phyloP scores from a whole-genome alignment of 345 rosid genomes.

The Zanthoxylum bungeanum region DNA sequence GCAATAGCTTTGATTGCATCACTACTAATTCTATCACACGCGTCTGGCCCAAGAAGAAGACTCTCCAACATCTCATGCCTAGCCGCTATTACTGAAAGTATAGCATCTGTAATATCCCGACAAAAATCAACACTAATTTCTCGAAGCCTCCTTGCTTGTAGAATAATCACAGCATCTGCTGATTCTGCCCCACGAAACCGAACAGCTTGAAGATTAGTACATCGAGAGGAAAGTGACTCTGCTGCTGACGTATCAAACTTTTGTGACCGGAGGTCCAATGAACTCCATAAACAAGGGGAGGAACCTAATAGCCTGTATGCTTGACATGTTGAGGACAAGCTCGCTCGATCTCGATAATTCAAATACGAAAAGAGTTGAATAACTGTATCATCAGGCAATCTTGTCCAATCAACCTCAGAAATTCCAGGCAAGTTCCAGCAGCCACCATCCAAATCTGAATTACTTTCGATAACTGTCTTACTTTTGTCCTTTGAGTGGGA shows the following conservation, averaged over 20 bases:
- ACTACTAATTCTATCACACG: constrained; percentile 34
- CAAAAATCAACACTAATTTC: constrained; percentile 35
- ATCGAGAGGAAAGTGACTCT: constrained; percentile 21
- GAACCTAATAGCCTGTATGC: constrained; percentile 33
- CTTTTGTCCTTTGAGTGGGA: constrained; percentile 11
- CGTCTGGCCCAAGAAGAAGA: constrained; percentile 31
- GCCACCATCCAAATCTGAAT: constrained; percentile 20
- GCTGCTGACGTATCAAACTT: constrained; percentile 23
- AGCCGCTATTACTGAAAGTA: constrained; percentile 27
- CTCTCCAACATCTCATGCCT: constrained; percentile 37
- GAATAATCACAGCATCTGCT: constrained; percentile 31
- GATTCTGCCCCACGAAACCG: constrained; percentile 37
- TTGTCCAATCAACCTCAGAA: constrained; percentile 30
- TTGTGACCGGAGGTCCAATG: constrained; percentile 28
- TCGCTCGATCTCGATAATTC: constrained; percentile 35
- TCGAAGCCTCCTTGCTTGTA: constrained; percentile 29
- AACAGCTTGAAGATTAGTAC: constrained; percentile 23
- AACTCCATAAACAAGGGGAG: constrained; percentile 32
- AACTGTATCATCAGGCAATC: constrained; percentile 35
- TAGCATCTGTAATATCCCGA: constrained; percentile 31
- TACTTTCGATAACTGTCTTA: constrained; percentile 14
- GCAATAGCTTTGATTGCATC: constrained; percentile 40
- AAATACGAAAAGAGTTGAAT: constrained; percentile 28
- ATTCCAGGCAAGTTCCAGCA: constrained; percentile 2
- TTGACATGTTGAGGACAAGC: constrained; percentile 35